Conservation (phyloP, 441 rosid species). For the Rhodomyrtus psidioides region DNA sequence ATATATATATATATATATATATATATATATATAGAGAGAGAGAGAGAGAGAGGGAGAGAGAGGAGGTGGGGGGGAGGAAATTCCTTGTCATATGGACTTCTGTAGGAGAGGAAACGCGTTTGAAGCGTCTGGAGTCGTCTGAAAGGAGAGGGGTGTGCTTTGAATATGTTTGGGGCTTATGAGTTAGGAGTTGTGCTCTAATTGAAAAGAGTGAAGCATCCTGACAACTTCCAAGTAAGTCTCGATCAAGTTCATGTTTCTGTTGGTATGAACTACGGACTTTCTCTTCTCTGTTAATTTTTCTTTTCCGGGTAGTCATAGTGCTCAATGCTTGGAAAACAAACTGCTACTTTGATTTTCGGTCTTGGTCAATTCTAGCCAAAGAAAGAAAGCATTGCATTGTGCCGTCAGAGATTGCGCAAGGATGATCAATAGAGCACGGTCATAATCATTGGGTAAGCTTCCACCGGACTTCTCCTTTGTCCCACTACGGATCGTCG, state of each 20-base stretch:
- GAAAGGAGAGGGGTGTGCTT: no score
- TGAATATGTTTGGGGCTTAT: background rate
- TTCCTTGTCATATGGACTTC: background rate
- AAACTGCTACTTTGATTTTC: background rate
- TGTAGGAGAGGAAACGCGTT: background rate
- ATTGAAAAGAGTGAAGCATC: background rate
- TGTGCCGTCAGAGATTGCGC: background rate
- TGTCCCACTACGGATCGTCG: background rate
- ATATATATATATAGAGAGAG: no score
- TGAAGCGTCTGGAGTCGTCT: background rate
- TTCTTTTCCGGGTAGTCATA: background rate
- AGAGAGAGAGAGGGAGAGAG: background rate
- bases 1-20: no score
- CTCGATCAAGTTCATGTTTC: background rate
- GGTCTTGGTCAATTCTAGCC: background rate
- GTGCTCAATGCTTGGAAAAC: background rate
- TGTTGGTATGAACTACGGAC: background rate
- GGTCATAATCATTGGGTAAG: background rate
- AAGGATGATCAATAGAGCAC: background rate
- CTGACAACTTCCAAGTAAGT: background rate
- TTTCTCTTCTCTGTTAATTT: background rate
- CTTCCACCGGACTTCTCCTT: background rate
- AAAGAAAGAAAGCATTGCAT: background rate
- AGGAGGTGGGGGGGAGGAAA: background rate
- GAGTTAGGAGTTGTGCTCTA: background rate